Base-by-base conservation (phyloP, 331 rosid species). In the Cydonia oblonga region DNA sequence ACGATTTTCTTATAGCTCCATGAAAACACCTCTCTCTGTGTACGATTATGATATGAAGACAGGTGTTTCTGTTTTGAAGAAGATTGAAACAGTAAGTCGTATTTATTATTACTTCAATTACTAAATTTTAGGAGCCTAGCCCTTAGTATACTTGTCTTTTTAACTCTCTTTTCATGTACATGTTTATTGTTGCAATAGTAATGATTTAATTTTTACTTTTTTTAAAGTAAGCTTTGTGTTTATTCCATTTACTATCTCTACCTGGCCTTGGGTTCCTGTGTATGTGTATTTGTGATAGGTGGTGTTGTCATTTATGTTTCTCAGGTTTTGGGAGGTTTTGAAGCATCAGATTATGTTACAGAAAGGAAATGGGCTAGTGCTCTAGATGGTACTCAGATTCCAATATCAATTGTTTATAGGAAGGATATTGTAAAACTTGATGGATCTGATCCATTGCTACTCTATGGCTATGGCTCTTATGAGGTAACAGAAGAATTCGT, bases 401-500 rank as follows among this genome's bases (percentile, higher is more conserved):
- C 98, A 72, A 76, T 93, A 52, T 90, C 98, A 76, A 81, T 93
- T 82, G 92, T 84, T 78, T 93, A 90, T 71, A 81, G 86, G 60
- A 89, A 90, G 81, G 95, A 93, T 79, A 81, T 84, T 38, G 89
- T 87, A 73, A 87, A 89, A 81, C 90, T 90, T 68, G 96, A 93
- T 82, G 98, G 98, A 60, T 87, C 90, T 49, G 92, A 90, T 77
- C 95, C 98, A 35, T 83, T 90, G 69, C 87, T 90, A 69, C 98
- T 93, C 73, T 86, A 93, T 59, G 98, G 98, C 80, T 93, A 93
- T 60, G 98, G 98, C 32, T 93, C 98, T 23, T 93, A 93, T 71
- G 97, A 93, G 98, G 98, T 90, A 89, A 74, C 68, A 73, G 33
- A 54, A 22, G 16, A 51, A 58, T 65, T 28, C 57, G 6, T 40